These are phyloP conservation scores for Globisporangium barbulae DNA, from an alignment of 352 stramenopile species.

Conservation along the genomic window DNA sequence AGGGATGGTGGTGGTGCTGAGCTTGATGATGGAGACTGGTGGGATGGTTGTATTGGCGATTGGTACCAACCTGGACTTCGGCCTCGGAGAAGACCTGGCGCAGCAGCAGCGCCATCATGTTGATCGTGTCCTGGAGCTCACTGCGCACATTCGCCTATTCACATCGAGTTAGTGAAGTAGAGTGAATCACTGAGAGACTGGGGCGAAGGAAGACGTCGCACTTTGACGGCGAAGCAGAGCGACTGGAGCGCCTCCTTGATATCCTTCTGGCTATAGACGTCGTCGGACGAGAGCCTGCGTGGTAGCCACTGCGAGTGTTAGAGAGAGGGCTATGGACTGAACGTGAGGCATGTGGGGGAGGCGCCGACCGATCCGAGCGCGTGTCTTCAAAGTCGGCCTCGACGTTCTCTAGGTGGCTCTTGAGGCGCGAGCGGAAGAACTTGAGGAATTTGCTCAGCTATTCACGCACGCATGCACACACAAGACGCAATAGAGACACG, in stretches of 20 bases:
- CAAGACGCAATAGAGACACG: background rate
- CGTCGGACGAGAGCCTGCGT: conserved; percentile 62
- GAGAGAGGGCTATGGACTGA: background rate
- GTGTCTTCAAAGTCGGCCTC: conserved; percentile 85
- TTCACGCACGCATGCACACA: background rate
- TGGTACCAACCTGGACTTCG: conserved; percentile 44
- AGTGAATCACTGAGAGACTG: background rate
- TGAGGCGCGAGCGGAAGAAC: conserved; percentile 79
- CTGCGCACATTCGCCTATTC: conserved; percentile 64
- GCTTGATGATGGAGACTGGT: background rate
- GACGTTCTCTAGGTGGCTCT: conserved; percentile 76
- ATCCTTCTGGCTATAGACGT: conserved; percentile 84
- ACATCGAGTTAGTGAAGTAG: background rate
- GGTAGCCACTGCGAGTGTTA: background rate
- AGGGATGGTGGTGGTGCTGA: background rate
- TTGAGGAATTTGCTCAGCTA: conserved; percentile 83
- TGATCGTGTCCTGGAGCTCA: conserved; percentile 81
- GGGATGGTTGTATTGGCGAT: background rate
- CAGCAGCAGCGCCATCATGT: conserved; percentile 84
- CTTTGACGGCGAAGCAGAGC: conserved; percentile 80
- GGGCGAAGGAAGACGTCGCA: conserved; percentile 11
- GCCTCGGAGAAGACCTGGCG: conserved; percentile 75
- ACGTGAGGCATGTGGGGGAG: background rate
- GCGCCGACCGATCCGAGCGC: conserved; percentile 46
- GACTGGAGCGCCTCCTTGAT: conserved; percentile 70